Percentiles rank a stretch among this genome's conserved stretches.
phyloP scores from a whole-genome alignment of 2,329 filamentous ascomycete species.

The Ilyonectria robusta region DNA sequence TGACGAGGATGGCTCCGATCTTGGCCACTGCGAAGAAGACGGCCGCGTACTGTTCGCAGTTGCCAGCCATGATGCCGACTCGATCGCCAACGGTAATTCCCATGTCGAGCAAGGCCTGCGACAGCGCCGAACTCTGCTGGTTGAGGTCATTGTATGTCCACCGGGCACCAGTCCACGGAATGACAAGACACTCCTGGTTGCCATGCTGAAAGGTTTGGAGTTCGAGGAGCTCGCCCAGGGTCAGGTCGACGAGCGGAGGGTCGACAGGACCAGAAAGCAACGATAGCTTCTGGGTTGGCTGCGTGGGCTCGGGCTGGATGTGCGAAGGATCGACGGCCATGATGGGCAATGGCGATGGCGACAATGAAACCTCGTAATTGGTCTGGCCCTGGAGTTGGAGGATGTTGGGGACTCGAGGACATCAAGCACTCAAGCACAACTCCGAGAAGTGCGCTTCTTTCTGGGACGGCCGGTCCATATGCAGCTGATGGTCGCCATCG shows the following conservation, averaged over 20 bases:
- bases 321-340: constrained; percentile 50
- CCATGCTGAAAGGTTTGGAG: constrained; percentile 78
- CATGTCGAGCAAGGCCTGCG: constrained; percentile 76
- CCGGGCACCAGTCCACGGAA: constrained; percentile 81
- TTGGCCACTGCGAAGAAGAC: constrained; percentile 81
- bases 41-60: constrained; percentile 86
- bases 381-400: constrained; percentile 14
- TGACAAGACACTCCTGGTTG: constrained; percentile 77
- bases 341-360: constrained; percentile 29
- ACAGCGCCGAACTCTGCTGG: constrained; percentile 72
- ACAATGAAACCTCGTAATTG: constrained; percentile 13
- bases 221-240: constrained; percentile 79
- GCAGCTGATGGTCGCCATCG: constrained; percentile 26
- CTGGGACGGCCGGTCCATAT: constrained; percentile 25
- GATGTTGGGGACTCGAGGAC: neutral
- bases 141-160: constrained; percentile 80
- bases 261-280: constrained; percentile 78
- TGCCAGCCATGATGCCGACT: constrained; percentile 81
- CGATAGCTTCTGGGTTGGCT: constrained; percentile 61
- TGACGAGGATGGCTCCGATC: constrained; percentile 79
- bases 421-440: neutral
- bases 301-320: constrained; percentile 48
- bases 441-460: constrained; percentile 3
- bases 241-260: constrained; percentile 79
- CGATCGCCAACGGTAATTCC: constrained; percentile 79